Conservation (phyloP, 257 asterid species). For the Solanum appendiculatum region DNA sequence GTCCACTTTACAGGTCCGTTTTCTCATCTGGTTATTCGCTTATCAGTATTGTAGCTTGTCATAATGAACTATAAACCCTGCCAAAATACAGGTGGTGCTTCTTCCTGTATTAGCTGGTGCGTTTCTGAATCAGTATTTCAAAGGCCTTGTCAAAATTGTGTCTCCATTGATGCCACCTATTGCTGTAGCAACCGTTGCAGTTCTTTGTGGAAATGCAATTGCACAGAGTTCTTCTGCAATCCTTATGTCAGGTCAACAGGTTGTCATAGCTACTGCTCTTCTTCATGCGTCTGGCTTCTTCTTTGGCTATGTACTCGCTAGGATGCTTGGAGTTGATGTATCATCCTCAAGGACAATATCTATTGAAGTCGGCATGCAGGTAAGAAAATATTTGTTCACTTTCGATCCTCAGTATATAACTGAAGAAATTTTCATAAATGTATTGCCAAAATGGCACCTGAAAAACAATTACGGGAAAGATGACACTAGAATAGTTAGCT, state of each 20-base stretch:
- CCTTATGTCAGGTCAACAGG: conserved; percentile 66
- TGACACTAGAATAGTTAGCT: neutral
- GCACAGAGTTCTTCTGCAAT: conserved; percentile 88
- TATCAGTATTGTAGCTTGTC: neutral
- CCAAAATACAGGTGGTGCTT: conserved; percentile 57
- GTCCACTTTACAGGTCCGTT: conserved; percentile 76
- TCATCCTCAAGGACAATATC: conserved; percentile 83
- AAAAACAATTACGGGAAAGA: neutral
- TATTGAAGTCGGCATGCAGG: conserved; percentile 98
- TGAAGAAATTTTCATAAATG: neutral
- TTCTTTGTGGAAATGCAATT: conserved; percentile 86
- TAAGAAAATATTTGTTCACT: conserved; percentile 5
- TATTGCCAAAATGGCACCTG: neutral
- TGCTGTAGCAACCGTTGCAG: conserved; percentile 81
- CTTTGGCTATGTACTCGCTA: conserved; percentile 64
- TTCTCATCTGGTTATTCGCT: neutral
- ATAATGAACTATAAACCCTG: neutral
- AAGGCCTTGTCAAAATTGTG: conserved; percentile 47
- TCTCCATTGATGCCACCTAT: conserved; percentile 82
- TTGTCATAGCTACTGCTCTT: conserved; percentile 55
- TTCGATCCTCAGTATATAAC: neutral
- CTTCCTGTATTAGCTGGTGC: conserved; percentile 87
- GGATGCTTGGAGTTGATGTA: conserved; percentile 59
- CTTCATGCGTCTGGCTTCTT: conserved; percentile 74
- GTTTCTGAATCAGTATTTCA: conserved; percentile 74